phyloP scores from a whole-genome alignment of 1,284 basidiomycete genomes.

The Irpex sp. region DNA sequence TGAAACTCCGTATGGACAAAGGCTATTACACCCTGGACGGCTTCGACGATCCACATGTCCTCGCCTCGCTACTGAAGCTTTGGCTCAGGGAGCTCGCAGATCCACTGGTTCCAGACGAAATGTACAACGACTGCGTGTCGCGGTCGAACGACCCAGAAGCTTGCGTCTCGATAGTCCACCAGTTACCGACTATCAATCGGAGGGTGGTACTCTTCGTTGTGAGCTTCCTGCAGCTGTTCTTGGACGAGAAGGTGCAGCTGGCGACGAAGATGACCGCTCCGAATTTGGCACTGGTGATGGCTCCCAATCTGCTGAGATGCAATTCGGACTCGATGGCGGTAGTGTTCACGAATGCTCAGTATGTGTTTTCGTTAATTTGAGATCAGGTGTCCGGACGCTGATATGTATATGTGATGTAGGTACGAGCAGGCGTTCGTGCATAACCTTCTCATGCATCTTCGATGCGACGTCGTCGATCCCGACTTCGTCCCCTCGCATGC shows the following conservation, averaged over 20 bases:
- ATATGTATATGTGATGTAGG: slow-evolving; percentile 33
- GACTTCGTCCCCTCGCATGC: slow-evolving; percentile 78
- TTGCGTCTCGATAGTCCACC: slow-evolving; percentile 71
- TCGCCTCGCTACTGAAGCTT: slow-evolving; percentile 85
- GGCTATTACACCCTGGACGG: slow-evolving; percentile 88
- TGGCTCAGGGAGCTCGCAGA: slow-evolving; percentile 90
- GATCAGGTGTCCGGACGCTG: slow-evolving; percentile 2
- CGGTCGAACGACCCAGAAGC: slow-evolving; percentile 62
- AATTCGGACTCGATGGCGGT: slow-evolving; percentile 79
- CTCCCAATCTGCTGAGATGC: slow-evolving; percentile 83
- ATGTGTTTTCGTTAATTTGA: slow-evolving; percentile 30
- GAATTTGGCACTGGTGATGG: slow-evolving; percentile 80
- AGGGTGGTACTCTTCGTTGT: slow-evolving; percentile 83
- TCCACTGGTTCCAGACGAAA: slow-evolving; percentile 81
- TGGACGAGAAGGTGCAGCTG: slow-evolving; percentile 68
- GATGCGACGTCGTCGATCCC: slow-evolving; percentile 68
- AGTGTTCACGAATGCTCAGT: slow-evolving; percentile 88
- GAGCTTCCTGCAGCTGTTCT: slow-evolving; percentile 86
- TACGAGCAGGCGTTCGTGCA: slow-evolving; percentile 88
- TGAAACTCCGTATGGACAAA: slow-evolving; percentile 85
- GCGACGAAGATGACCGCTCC: slow-evolving; percentile 86
- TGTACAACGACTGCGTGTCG: slow-evolving; percentile 84
- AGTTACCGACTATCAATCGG: slow-evolving; percentile 80
- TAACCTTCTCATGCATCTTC: slow-evolving; percentile 76
- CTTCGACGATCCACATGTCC: slow-evolving; percentile 84